Evolutionary conservation across 169 alveolate species (phyloP).

Genomic region (Eimeria praecox): DNA sequence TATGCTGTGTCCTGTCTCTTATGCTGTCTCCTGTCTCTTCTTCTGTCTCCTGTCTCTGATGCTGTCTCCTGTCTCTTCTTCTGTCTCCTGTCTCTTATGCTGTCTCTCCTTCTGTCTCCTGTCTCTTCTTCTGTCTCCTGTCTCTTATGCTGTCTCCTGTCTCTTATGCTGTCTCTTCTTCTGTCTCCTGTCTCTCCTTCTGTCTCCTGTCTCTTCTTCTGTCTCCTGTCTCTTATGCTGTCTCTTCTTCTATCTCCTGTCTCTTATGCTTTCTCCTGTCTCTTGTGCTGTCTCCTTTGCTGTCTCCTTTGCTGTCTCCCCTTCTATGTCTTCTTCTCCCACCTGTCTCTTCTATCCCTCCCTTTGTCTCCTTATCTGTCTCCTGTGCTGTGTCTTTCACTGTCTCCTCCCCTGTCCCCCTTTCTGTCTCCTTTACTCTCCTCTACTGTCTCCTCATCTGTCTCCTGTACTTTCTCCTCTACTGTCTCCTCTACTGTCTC

Average conservation of each 20-base stretch:
- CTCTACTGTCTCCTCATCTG: not conserved
- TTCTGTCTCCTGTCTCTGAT: not conserved
- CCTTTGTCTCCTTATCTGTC: not conserved
- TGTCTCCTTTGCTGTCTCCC: slow-evolving; percentile 16
- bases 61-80: too few relatives aligned
- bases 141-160: not conserved
- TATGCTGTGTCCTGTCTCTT: not conserved
- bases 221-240: not conserved
- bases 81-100: not conserved
- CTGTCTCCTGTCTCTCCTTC: not conserved
- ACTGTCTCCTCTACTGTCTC: not conserved
- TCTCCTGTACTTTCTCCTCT: not conserved
- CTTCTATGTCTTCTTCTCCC: too few relatives aligned
- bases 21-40: not conserved
- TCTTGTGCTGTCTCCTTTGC: not conserved
- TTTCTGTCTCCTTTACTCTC: not conserved
- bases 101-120: not conserved
- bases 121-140: too few relatives aligned
- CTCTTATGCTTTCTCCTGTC: too few relatives aligned
- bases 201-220: not conserved
- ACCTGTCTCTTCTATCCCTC: too few relatives aligned
- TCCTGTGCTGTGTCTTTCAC: too few relatives aligned
- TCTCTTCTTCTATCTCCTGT: too few relatives aligned
- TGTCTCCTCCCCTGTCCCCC: not conserved
- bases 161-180: not conserved